phyloP scores from a whole-genome alignment of 2,329 filamentous ascomycete genomes.

The Teratosphaeria gauchensis region DNA sequence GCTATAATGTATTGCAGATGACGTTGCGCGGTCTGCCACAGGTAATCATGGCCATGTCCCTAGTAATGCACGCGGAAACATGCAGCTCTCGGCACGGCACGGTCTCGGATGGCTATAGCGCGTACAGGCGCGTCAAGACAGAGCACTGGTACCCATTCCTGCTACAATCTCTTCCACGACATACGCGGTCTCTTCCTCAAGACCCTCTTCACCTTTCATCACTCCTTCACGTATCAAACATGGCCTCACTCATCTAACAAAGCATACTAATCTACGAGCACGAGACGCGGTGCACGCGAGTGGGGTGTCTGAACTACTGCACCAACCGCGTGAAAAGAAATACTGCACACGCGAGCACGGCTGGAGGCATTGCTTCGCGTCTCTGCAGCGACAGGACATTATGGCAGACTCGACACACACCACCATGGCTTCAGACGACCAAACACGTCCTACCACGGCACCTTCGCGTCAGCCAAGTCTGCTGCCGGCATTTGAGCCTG shows the following conservation, averaged over 20 bases:
- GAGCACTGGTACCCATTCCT: background rate
- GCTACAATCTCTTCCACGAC: background rate
- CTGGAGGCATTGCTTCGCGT: conserved; percentile 11
- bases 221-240: background rate
- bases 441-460: conserved; percentile 5
- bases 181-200: background rate
- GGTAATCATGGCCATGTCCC: no score
- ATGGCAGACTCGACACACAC: conserved; percentile 14
- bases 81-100: background rate
- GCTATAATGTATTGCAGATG: no score
- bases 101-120: background rate
- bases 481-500: conserved; percentile 67
- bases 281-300: background rate
- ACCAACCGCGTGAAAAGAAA: background rate
- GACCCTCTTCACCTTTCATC: background rate
- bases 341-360: background rate
- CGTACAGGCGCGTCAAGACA: background rate
- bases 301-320: background rate
- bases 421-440: background rate
- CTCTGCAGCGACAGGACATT: conserved; percentile 11
- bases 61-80: background rate
- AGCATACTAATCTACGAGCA: background rate
- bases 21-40: no score
- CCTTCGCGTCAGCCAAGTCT: conserved; percentile 45
- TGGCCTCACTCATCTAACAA: background rate